Evolutionary conservation across 768 basidiomycete genomes (phyloP), one percentile per base, ranked within the genome.

Genomic region (Amanita polypyramis): DNA sequence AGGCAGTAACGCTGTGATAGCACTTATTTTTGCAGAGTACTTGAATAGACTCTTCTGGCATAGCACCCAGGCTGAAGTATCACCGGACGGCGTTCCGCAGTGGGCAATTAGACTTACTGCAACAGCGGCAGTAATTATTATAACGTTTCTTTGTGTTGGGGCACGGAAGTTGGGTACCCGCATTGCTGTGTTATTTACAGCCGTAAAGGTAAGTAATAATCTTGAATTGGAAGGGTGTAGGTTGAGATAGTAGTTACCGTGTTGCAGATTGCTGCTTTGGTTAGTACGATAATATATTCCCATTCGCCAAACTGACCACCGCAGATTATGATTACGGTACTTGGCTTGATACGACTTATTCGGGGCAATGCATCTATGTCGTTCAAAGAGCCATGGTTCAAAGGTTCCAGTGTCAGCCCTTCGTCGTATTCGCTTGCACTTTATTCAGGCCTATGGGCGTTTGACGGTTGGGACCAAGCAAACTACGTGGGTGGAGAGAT

Each of bases 361-460:
- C 70, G 86, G 53, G 88, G 89, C 14, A 76, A 74, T 51, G 77
- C 78, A 12, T 82, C 89, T 0, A 69, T 72, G 12, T 84, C 86
- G 3, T 71, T 95, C 39, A 72, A 66, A 36, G 72, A 73, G 39
- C 72, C 82, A n/a, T 60, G 85, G 23, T 96, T 95, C 56, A 65
- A 71, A 10, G 80, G 75, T 6, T 84, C 89, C 14, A 86, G 82
- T 48, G 74, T 65, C 14, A 87, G 87, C 52, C 86, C 91, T 0
- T 86, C 89, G 1, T 72, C 80, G 2, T 97, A 91, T 66, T 89
- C 94, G 5, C 70, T 97, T n/a, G 95, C 94, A 0, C 69, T 97
- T 5, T 99, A 96, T 63, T 95, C 92, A 9, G 90, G 92, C 2
- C 67, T 98, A 3, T 97, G 87, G 90, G 93, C 93, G 1, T 93